Evolutionary conservation across 306 rosid species (phyloP).

Genomic region (Citrullus amarus): DNA sequence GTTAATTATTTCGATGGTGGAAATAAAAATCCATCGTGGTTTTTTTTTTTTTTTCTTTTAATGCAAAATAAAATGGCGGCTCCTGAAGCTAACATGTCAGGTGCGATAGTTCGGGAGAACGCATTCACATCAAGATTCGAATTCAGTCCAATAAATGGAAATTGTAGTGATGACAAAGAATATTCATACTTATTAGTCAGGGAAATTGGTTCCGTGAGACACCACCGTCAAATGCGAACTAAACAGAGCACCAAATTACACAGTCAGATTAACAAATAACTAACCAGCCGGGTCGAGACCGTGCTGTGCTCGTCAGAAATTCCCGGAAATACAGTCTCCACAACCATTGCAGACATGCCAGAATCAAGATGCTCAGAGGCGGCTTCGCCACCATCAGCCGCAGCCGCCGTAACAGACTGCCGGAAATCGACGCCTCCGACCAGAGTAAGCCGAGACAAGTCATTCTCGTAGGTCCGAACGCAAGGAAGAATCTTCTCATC

Average conservation of each 20-base stretch:
- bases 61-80: neutral
- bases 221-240: neutral
- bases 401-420: conserved; percentile 84
- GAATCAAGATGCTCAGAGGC: conserved; percentile 64
- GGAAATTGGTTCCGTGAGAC: neutral
- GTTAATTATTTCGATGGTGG: neutral
- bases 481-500: conserved; percentile 58
- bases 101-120: neutral
- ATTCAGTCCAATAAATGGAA: neutral
- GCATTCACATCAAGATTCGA: neutral
- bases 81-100: neutral
- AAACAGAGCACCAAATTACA: neutral
- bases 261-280: conserved; percentile 16
- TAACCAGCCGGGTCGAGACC: conserved; percentile 81
- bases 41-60: neutral
- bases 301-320: conserved; percentile 46
- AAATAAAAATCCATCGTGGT: neutral
- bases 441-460: conserved; percentile 45
- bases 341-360: conserved; percentile 70
- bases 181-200: neutral
- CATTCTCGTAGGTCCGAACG: conserved; percentile 68
- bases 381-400: conserved; percentile 77
- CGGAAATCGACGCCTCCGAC: conserved; percentile 63
- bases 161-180: neutral
- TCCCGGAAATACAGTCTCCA: conserved; percentile 72